A percentile compares a stretch with the other conserved stretches of the same genome.
Evolutionary conservation across 2,329 filamentous ascomycete genomes (phyloP).

Genomic region (Neonectria sp.): DNA sequence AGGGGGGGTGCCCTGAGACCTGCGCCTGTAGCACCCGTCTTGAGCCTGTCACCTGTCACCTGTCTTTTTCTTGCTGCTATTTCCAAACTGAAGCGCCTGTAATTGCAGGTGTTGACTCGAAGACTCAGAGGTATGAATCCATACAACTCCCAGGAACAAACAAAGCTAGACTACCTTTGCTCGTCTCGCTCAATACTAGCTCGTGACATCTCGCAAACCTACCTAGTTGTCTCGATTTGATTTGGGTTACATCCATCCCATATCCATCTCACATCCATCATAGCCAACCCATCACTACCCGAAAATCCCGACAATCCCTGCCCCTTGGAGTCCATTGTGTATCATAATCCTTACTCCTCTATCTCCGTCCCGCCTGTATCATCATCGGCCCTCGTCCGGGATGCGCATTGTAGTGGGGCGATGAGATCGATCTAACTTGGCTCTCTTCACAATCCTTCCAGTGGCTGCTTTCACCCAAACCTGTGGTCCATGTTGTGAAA

Average conservation of each 20-base stretch:
- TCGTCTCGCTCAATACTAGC: neutral
- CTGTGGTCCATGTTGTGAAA: neutral
- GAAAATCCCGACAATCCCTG: neutral
- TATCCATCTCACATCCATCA: neutral
- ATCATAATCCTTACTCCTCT: slow-evolving; percentile 11
- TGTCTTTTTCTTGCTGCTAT: neutral
- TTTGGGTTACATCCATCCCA: neutral
- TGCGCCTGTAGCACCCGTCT: neutral
- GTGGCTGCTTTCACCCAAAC: neutral
- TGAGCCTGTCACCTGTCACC: neutral
- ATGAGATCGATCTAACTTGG: neutral
- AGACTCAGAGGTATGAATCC: neutral
- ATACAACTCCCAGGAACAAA: neutral
- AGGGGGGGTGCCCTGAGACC: neutral
- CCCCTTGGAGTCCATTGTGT: neutral
- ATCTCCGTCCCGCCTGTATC: slow-evolving; percentile 1
- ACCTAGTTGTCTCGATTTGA: neutral
- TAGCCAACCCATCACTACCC: neutral
- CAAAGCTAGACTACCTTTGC: neutral
- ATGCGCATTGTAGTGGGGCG: neutral
- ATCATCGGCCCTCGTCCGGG: neutral
- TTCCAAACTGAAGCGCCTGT: neutral
- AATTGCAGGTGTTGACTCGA: neutral
- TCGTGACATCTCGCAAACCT: neutral
- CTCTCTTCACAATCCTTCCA: neutral